Percentiles rank a stretch among this genome's conserved stretches.
phyloP scores from a whole-genome alignment of 108 stramenopile genomes.

The Schizochytrium sp. region DNA sequence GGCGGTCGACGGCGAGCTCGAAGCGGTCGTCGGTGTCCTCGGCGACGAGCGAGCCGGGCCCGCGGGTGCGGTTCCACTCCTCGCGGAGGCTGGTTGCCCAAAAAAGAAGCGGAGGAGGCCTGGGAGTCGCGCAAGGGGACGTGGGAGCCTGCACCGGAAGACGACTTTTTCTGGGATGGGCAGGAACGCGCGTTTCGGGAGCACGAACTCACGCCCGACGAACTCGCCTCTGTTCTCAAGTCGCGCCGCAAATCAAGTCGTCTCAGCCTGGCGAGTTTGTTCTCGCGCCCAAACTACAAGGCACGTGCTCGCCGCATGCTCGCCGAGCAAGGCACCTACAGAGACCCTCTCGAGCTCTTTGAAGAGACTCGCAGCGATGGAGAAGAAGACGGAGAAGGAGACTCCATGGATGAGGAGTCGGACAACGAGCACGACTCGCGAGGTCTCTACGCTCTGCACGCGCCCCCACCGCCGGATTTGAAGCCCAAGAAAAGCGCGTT shows the following conservation, averaged over 20 bases:
- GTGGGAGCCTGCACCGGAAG: neutral
- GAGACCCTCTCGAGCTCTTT: neutral
- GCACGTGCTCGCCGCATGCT: neutral
- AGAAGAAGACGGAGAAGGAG: neutral
- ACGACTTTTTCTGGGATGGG: neutral
- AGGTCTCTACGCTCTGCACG: too few relatives aligned
- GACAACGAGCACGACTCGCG: too few relatives aligned
- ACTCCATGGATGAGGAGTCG: too few relatives aligned
- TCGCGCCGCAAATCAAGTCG: neutral
- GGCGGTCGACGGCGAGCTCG: neutral
- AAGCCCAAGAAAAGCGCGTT: neutral
- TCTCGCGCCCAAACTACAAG: neutral
- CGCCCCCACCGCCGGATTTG: neutral
- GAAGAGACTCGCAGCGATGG: neutral
- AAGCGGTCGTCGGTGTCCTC: slow-evolving; percentile 20
- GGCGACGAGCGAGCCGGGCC: slow-evolving; percentile 7
- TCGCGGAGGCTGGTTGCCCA: neutral
- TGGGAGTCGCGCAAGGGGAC: neutral
- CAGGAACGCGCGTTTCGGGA: neutral
- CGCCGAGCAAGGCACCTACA: neutral
- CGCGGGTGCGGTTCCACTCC: neutral
- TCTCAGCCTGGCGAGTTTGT: neutral
- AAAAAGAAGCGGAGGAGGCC: neutral
- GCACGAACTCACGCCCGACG: neutral
- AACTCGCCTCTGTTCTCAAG: neutral